Evolutionary conservation across 2,329 filamentous ascomycete species (phyloP).

Genomic region (Lachnellula suecica): DNA sequence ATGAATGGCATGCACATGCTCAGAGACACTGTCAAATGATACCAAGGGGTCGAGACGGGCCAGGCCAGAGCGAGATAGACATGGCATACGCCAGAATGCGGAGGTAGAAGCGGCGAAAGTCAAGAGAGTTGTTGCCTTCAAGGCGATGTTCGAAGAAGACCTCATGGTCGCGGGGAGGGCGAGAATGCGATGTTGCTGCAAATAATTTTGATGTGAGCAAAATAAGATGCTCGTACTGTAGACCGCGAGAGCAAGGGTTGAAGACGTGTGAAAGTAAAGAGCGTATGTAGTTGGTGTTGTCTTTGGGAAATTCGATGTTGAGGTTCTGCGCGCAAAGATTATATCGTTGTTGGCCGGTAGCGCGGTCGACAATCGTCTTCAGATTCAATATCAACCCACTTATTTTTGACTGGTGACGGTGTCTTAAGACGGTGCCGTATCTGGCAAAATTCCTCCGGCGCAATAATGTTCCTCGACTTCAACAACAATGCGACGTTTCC

Average conservation of each 20-base stretch:
- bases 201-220: neutral
- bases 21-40: conserved; percentile 54
- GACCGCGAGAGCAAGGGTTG: neutral
- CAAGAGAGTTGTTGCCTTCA: conserved; percentile 5
- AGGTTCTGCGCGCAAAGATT: neutral
- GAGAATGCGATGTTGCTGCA: neutral
- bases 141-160: conserved; percentile 5
- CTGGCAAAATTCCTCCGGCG: neutral
- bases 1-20: conserved; percentile 73
- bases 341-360: too few relatives aligned
- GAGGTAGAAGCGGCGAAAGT: conserved; percentile 34
- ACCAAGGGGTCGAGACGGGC: conserved; percentile 79
- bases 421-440: neutral
- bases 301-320: neutral
- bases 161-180: conserved; percentile 5
- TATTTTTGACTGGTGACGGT: too few relatives aligned
- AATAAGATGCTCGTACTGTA: neutral
- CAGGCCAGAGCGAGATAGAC: conserved; percentile 66
- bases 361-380: too few relatives aligned
- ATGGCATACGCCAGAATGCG: conserved; percentile 91
- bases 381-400: too few relatives aligned
- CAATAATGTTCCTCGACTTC: neutral
- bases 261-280: neutral
- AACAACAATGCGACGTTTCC: neutral
- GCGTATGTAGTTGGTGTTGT: neutral